Evolutionary conservation across 1,139 yeast species (phyloP), one percentile per base, ranked within the genome.

Genomic region (Yamadazyma trypodendri): DNA sequence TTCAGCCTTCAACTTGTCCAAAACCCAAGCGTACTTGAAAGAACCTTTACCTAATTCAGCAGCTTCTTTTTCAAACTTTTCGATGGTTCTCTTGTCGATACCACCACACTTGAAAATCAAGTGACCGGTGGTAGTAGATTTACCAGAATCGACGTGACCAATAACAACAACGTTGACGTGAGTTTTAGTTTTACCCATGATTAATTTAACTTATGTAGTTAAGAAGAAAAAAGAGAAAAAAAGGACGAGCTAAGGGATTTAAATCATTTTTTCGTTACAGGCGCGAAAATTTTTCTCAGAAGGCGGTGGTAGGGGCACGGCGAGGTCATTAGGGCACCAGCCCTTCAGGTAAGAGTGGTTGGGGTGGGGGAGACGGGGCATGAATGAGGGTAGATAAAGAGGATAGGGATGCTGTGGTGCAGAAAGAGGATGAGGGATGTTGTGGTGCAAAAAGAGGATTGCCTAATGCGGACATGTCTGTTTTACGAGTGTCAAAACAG

Each of bases 131-230:
- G 96, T 88, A 78, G 88, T 88, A 79, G 60, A 56, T 42, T 50
- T 49, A 51, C 96, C 96, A 60, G 96, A 88, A 79, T 88, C 96
- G 96, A 88, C 96, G 94, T 89, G 97, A 76, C 97, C 97, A 74
- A 90, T 90, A 72, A 90, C 97, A 75, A 90, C 97, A 77, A 90
- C 92, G 95, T 90, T 90, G 77, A 90, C 85, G 87, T 90, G 97
- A 76, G 80, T 68, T 34, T 34, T 34, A 27, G 27, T 31, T 34
- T 34, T 34, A 34, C 36, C 36, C 36, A 34, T 34, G 27, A 25
- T 34, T 15, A 34, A 25, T 25, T 18, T 18, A 18, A 18, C 7
- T 17, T 13, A 28, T 15, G n/a, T 18, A 15, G 20, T 14, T 11
- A 18, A n/a, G 15, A 28, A 28, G 12, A 28, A 28, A 28, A 28